Evolutionary conservation across 2,329 filamentous ascomycete genomes (phyloP).

Genomic region (Verticillium tricorpus): DNA sequence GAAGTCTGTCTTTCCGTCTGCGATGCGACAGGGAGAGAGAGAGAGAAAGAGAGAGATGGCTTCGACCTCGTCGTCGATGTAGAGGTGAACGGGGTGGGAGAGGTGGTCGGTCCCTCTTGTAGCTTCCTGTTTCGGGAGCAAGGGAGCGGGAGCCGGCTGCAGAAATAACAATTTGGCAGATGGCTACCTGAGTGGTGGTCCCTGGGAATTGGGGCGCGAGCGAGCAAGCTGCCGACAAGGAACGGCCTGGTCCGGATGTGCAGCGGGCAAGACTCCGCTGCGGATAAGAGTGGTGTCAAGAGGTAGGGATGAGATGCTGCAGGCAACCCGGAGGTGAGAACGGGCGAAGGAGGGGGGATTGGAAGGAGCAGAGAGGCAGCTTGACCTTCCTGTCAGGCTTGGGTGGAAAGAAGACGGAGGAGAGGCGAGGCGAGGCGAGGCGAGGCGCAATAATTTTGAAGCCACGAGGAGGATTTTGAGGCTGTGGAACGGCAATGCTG

Average conservation of each 20-base stretch:
- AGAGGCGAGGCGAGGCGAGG: not conserved
- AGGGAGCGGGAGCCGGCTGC: constrained; percentile 4
- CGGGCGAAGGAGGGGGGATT: not conserved
- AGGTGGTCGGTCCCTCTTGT: not conserved
- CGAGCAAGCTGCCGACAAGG: not conserved
- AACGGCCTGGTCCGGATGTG: constrained; percentile 1
- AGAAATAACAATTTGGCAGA: not conserved
- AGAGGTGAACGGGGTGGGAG: not conserved
- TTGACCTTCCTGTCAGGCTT: not conserved
- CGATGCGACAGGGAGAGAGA: not conserved
- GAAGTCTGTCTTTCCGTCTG: not conserved
- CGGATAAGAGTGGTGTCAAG: not conserved
- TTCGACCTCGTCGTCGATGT: not conserved
- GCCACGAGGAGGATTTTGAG: not conserved
- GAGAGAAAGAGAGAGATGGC: not conserved
- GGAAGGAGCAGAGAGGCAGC: not conserved
- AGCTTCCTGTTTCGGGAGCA: not conserved
- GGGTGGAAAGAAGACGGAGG: not conserved
- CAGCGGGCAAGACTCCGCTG: not conserved
- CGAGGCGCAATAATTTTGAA: not conserved
- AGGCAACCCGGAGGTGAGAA: not conserved
- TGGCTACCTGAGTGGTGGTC: not conserved
- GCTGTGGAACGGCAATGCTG: not conserved
- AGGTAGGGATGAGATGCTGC: not conserved
- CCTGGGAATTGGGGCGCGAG: not conserved